Conservation (phyloP, 306 rosid species). For the Neltuma alba region DNA sequence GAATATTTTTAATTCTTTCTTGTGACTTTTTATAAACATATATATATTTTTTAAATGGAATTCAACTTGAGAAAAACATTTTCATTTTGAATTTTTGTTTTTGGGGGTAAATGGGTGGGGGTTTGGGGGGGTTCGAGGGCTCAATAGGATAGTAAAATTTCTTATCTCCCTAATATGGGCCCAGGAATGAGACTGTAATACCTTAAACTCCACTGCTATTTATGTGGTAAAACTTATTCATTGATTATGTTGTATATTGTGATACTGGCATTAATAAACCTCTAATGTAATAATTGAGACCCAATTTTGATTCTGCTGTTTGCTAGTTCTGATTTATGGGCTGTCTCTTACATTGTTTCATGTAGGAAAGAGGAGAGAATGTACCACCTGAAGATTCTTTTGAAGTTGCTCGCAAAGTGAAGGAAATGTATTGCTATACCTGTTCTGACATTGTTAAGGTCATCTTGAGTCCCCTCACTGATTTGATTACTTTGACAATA, state of each 20-base stretch:
- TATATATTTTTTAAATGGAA: not conserved
- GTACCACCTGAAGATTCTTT: slow-evolving; percentile 95
- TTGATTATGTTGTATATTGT: slow-evolving; percentile 3
- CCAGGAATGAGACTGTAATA: not conserved
- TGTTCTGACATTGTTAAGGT: slow-evolving; percentile 99
- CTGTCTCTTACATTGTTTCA: slow-evolving; percentile 35
- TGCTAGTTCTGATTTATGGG: slow-evolving; percentile 35
- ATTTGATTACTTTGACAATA: slow-evolving; percentile 19
- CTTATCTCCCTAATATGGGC: not conserved
- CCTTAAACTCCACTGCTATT: not conserved
- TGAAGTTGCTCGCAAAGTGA: slow-evolving; percentile 98
- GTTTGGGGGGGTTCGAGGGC: not conserved
- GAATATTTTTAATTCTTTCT: too few relatives aligned
- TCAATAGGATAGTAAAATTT: not conserved
- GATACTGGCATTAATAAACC: not conserved
- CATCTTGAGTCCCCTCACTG: slow-evolving; percentile 24
- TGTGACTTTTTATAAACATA: not conserved
- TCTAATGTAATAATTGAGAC: slow-evolving; percentile 25
- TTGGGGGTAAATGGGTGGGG: not conserved
- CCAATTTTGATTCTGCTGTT: slow-evolving; percentile 24
- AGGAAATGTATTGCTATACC: slow-evolving; percentile 95
- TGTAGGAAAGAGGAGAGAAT: slow-evolving; percentile 99
- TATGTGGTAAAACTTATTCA: not conserved
- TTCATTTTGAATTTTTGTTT: not conserved
- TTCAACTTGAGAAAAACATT: not conserved